Evolutionary conservation across 768 basidiomycete species (phyloP).

Genomic region (Paxillus involutus): DNA sequence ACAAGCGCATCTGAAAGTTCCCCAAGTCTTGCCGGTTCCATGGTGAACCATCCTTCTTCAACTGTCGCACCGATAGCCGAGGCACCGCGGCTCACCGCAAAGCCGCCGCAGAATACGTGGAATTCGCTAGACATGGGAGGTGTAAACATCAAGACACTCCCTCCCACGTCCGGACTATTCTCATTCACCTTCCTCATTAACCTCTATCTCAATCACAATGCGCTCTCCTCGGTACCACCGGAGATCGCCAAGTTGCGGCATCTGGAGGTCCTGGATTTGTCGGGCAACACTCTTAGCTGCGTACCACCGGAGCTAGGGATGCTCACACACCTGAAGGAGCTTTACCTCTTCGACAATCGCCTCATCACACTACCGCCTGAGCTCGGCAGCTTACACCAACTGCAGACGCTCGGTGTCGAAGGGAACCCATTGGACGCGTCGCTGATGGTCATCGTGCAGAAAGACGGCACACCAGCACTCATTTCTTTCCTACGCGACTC

Average conservation of each 20-base stretch:
- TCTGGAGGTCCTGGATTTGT: conserved; percentile 88
- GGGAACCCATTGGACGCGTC: conserved; percentile 90
- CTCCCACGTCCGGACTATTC: conserved; percentile 72
- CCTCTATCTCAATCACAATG: conserved; percentile 96
- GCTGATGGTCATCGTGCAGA: conserved; percentile 81
- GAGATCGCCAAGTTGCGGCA: conserved; percentile 83
- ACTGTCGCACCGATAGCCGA: conserved; percentile 73
- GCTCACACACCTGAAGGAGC: conserved; percentile 84
- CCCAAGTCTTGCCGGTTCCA: conserved; percentile 32
- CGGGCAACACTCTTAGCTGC: conserved; percentile 76
- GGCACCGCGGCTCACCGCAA: conserved; percentile 62
- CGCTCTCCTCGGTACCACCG: conserved; percentile 72
- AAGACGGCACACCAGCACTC: conserved; percentile 89
- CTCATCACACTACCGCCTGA: conserved; percentile 83
- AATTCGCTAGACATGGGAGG: conserved; percentile 95
- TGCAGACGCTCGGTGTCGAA: conserved; percentile 92
- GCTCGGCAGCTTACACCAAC: conserved; percentile 86
- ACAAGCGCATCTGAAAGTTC: conserved; percentile 34
- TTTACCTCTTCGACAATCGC: conserved; percentile 95
- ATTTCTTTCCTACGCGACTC: conserved; percentile 91
- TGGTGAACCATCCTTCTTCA: conserved; percentile 67
- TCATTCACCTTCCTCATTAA: conserved; percentile 90
- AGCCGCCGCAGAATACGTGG: conserved; percentile 80
- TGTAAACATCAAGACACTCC: conserved; percentile 87
- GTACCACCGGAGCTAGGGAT: conserved; percentile 90